Percentiles rank a stretch among this genome's conserved stretches.
Conservation (phyloP, 2,329 filamentous ascomycete genomes). For the Curvularia lunata region DNA sequence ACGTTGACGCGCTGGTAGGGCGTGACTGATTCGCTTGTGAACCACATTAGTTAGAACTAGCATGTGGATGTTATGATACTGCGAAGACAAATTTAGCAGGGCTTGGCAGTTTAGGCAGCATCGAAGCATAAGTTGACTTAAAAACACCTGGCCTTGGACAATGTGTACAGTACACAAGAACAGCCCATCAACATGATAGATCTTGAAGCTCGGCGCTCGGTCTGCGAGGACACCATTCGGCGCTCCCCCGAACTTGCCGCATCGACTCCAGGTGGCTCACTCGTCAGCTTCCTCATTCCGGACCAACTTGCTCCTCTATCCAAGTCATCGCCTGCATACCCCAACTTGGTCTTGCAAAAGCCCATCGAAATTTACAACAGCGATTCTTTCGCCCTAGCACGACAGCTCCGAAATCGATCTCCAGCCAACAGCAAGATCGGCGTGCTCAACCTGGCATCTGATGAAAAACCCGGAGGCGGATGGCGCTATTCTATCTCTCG, state of each 20-base stretch:
- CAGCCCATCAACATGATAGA: conserved; percentile 18
- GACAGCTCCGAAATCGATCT: neutral
- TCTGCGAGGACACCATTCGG: conserved; percentile 31
- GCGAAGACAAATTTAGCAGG: neutral
- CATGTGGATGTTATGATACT: neutral
- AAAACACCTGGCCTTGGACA: neutral
- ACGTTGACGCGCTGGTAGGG: no score
- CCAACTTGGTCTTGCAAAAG: conserved; percentile 6
- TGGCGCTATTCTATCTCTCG: conserved; percentile 29
- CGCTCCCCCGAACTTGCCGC: conserved; percentile 20
- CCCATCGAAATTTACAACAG: conserved; percentile 26
- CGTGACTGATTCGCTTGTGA: no score
- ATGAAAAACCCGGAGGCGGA: conserved; percentile 28
- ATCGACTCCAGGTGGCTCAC: conserved; percentile 20
- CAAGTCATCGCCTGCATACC: conserved; percentile 5
- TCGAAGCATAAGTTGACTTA: neutral
- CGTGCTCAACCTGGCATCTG: conserved; percentile 31
- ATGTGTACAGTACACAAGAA: neutral
- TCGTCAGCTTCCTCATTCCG: conserved; percentile 25
- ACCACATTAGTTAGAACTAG: no score
- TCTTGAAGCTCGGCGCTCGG: conserved; percentile 24
- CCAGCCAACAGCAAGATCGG: conserved; percentile 18
- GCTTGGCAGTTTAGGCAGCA: neutral
- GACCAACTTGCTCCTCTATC: conserved; percentile 23
- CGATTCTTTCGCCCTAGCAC: conserved; percentile 30